Base-by-base conservation (phyloP, 83 land plant species). In the Picea mariana region DNA sequence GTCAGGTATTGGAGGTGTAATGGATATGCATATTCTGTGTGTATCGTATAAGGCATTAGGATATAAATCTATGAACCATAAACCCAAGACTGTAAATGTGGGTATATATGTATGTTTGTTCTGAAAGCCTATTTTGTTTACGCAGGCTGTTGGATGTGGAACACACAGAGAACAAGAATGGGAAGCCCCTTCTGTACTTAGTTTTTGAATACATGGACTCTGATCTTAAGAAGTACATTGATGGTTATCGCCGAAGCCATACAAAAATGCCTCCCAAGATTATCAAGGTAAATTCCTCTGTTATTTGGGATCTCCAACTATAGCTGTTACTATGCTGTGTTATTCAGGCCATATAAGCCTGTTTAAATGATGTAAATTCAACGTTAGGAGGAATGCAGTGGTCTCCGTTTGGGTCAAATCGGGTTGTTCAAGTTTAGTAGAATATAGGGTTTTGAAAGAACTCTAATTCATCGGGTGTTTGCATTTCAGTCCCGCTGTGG, bases 191-290 rank as follows among this genome's bases (percentile, higher is more conserved):
- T 11, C 83, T 97, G 6, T 97, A 94, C 76, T 79, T 97, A 81
- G 98, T 94, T 12, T 97, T 97, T 81, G 95, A 97, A 82, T 96
- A 85, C 88, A 90, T 97, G 89, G 97, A 95, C 83, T 87, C 94
- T 21, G 99, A 97, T 85, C 94, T 95, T 1, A 95, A 97, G 93
- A 93, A 97, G 81, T 94, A 62, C 82, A 95, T 97, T 42, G 82
- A 92, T 20, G 61, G 85, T 31, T 88, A 86, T 75, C 67, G 92
- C 9, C 81, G 83, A 31, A 69, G 83, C 12, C 86, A 86, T 26
- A 83, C 79, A 62, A 49, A 38, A 13, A 76, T 92, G 64, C 94
- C 91, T 15, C 58, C 80, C 2, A 80, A 87, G 15, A 77, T 77
- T 31, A 89, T 96, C 8, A 92, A 96, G 95, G 98, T 91, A 82